Base-by-base conservation (phyloP, 768 basidiomycete genomes). In the Leccinum aurantiacum region DNA sequence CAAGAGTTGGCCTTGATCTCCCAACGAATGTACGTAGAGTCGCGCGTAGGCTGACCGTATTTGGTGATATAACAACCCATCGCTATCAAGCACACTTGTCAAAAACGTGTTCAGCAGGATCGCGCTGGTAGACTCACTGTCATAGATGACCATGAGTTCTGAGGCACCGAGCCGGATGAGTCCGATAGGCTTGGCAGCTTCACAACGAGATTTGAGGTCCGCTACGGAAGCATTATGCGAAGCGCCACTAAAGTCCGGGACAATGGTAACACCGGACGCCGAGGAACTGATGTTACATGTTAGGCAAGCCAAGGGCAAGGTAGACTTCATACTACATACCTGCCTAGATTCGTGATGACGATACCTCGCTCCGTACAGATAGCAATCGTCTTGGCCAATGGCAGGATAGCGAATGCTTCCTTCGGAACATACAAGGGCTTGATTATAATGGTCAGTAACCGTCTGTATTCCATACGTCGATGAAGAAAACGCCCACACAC, bases 1-100 rank as follows among this genome's bases (percentile, higher is more conserved):
- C 80, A 93, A 1, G 87, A 78, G 3, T 74, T 76, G 11, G 86
- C 89, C 61, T 80, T 84, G 59, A 81, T 82, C 75, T 94, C 92
- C 92, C 92, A 94, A 59, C 84, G 86, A 62, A 93, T 82, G 69
- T 83, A 91, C 1, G 82, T 80, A 4, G 76, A 79, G 48, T 80
- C 80, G 44, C 89, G 87, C 11, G 76, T 77, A 3, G 90, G 90
- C 1, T 76, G 70, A 2, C 92, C 92, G 61, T 84, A 79, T 57
- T 84, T 87, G 58, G 87, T 83, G 65, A 92, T 83, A 69, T 89
- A 93, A 67, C 84, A 90, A 14, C 91, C 92, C 44, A 92, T 74
- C 29, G 81, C 92, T 93, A 60, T 50, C 8, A 35, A 44, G 52
- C 10, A n/a, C 53, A 37, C 31, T 52, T 55, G 46, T 44, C 41